These are phyloP conservation scores for Debaryomyces maramus DNA, from an alignment of 805 yeast species.

Conservation along the genomic window DNA sequence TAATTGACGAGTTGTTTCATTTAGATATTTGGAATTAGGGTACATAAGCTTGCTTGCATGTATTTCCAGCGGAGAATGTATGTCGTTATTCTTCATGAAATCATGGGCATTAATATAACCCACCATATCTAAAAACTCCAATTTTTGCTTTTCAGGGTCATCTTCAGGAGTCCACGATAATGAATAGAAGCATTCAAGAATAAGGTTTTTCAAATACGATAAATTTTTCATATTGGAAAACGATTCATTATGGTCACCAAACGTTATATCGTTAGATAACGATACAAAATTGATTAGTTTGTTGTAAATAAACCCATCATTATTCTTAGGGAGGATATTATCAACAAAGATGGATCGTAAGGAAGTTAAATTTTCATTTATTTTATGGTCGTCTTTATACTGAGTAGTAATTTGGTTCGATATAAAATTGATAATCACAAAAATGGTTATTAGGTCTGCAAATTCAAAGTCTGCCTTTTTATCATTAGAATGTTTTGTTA, in stretches of 20 bases:
- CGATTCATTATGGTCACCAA: constrained; percentile 4
- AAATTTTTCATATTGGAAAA: constrained; percentile 9
- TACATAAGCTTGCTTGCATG: constrained; percentile 14
- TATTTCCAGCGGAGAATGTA: constrained; percentile 14
- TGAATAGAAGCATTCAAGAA: constrained; percentile 16
- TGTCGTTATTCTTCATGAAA: constrained; percentile 14
- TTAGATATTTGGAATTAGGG: constrained; percentile 17
- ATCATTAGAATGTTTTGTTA: constrained; percentile 1
- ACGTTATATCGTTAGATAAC: constrained; percentile 1
- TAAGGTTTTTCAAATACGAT: constrained; percentile 12
- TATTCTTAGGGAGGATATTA: constrained; percentile 10
- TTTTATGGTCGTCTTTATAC: background rate
- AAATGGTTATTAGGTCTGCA: constrained; percentile 10
- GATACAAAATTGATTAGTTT: constrained; percentile 12
- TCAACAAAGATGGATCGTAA: constrained; percentile 2
- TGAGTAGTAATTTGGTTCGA: constrained; percentile 5
- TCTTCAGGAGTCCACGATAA: constrained; percentile 13
- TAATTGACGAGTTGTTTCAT: background rate
- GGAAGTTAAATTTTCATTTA: background rate
- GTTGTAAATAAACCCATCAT: constrained; percentile 9
- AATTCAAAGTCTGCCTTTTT: constrained; percentile 5
- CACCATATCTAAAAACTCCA: constrained; percentile 19
- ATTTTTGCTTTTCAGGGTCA: constrained; percentile 7
- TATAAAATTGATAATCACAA: constrained; percentile 10
- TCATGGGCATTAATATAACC: constrained; percentile 18